A percentile compares a stretch with the other conserved stretches of the same genome.
phyloP scores from a whole-genome alignment of 768 basidiomycete species.

The Glaciozyma martinii region DNA sequence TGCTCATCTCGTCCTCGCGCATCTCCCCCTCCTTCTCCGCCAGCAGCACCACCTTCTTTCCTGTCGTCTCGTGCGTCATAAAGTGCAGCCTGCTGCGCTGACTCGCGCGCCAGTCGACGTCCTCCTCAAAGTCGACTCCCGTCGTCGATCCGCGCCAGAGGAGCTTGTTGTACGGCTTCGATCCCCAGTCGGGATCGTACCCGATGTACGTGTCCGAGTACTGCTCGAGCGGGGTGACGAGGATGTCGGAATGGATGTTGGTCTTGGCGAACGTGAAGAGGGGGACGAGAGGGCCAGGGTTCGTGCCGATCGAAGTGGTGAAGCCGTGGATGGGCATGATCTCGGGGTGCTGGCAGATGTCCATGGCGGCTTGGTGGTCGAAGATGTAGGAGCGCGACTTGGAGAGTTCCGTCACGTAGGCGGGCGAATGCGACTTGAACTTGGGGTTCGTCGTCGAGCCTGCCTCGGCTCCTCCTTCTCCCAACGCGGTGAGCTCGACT shows the following conservation, averaged over 20 bases:
- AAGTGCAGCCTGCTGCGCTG: conserved; percentile 47
- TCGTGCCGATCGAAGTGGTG: conserved; percentile 33
- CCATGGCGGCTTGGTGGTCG: conserved; percentile 36
- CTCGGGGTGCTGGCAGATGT: conserved; percentile 41
- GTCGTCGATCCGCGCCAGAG: conserved; percentile 97
- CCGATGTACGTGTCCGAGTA: conserved; percentile 71
- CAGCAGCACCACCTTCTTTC: conserved; percentile 20
- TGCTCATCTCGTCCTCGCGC: conserved; percentile 29
- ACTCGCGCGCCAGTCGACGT: conserved; percentile 46
- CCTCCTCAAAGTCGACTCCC: conserved; percentile 51
- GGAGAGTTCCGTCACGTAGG: conserved; percentile 11
- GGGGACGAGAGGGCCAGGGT: conserved; percentile 33
- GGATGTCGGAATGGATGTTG: conserved; percentile 74
- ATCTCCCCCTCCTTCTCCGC: conserved; percentile 53
- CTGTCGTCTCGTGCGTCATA: conserved; percentile 31
- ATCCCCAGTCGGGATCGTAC: conserved; percentile 82
- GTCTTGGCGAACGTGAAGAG: conserved; percentile 88
- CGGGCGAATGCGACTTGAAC: background rate
- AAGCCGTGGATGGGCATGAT: conserved; percentile 40
- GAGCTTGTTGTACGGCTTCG: conserved; percentile 66
- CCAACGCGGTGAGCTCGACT: conserved; percentile 17
- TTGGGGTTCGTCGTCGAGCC: background rate
- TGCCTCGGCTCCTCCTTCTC: background rate
- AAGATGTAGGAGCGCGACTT: conserved; percentile 38
- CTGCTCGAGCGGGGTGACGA: conserved; percentile 95